Conservation (phyloP, 257 asterid species). For the Forsythia viridissima region DNA sequence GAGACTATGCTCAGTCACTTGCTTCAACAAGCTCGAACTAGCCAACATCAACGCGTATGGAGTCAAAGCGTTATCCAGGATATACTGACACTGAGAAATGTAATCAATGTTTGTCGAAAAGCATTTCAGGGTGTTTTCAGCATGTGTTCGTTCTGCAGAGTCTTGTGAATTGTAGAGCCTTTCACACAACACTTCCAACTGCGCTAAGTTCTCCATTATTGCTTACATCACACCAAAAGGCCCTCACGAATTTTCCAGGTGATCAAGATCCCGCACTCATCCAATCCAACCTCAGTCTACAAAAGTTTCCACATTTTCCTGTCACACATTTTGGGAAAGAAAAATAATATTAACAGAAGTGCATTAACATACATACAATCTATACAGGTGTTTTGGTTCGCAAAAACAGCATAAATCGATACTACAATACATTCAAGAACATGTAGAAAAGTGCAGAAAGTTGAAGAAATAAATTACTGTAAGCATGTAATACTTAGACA, state of each 20-base stretch:
- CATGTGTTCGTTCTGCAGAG: slow-evolving; percentile 93
- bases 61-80: slow-evolving; percentile 95
- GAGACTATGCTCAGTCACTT: slow-evolving; percentile 95
- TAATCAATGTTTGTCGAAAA: slow-evolving; percentile 88
- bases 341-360: slow-evolving; percentile 1
- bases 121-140: slow-evolving; percentile 96
- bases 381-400: too few species aligned
- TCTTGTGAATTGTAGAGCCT: slow-evolving; percentile 96
- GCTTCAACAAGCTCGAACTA: slow-evolving; percentile 99
- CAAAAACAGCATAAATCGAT: background rate
- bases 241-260: slow-evolving; percentile 45
- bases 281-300: slow-evolving; percentile 71
- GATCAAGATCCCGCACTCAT: slow-evolving; percentile 57
- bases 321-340: slow-evolving; percentile 12
- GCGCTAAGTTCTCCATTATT: slow-evolving; percentile 96
- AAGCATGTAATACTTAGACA: slow-evolving; percentile 20
- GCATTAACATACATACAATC: slow-evolving; percentile 31
- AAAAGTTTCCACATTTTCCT: slow-evolving; percentile 37
- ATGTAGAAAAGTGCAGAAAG: slow-evolving; percentile 14
- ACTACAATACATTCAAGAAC: slow-evolving; percentile 21
- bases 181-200: slow-evolving; percentile 94
- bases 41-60: slow-evolving; percentile 99
- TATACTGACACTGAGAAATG: slow-evolving; percentile 96
- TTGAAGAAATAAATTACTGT: slow-evolving; percentile 14
- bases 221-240: slow-evolving; percentile 36